Percentiles rank a stretch among this genome's conserved stretches.
Conservation (phyloP, 2,329 filamentous ascomycete species). For the Paecilomyces sp. region DNA sequence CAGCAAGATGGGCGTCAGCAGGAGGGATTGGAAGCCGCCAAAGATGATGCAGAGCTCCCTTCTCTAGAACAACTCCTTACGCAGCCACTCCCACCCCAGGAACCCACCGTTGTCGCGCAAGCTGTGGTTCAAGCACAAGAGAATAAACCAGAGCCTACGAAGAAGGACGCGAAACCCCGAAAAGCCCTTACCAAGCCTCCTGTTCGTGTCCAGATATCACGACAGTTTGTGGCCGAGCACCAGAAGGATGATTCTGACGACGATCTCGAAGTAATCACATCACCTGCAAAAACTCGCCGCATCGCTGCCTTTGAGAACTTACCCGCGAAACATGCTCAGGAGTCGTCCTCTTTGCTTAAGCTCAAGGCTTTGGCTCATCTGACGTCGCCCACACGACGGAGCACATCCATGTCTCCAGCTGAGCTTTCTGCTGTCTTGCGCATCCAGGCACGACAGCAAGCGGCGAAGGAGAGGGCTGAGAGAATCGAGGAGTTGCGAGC, state of each 20-base stretch:
- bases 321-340: conserved; percentile 56
- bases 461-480: conserved; percentile 66
- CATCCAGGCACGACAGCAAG: conserved; percentile 70
- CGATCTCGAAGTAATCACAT: conserved; percentile 57
- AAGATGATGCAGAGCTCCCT: conserved; percentile 31
- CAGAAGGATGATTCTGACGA: conserved; percentile 40
- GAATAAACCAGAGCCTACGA: conserved; percentile 9
- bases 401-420: conserved; percentile 56
- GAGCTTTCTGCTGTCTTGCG: conserved; percentile 64
- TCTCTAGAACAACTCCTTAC: conserved; percentile 30
- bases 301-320: conserved; percentile 62
- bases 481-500: conserved; percentile 69
- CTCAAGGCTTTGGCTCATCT: conserved; percentile 71
- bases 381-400: conserved; percentile 47
- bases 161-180: conserved; percentile 20
- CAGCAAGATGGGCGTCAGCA: not conserved
- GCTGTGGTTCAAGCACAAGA: conserved; percentile 1
- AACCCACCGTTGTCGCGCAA: conserved; percentile 1
- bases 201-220: conserved; percentile 35
- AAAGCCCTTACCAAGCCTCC: conserved; percentile 21
- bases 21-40: conserved; percentile 9
- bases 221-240: conserved; percentile 25
- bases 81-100: conserved; percentile 8
- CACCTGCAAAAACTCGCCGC: conserved; percentile 33
- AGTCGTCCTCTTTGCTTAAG: conserved; percentile 54